A percentile compares a stretch with the other conserved stretches of the same genome.
Conservation (phyloP, 176 grass and related monocot genomes). For the Rhynchospora tenuis region DNA sequence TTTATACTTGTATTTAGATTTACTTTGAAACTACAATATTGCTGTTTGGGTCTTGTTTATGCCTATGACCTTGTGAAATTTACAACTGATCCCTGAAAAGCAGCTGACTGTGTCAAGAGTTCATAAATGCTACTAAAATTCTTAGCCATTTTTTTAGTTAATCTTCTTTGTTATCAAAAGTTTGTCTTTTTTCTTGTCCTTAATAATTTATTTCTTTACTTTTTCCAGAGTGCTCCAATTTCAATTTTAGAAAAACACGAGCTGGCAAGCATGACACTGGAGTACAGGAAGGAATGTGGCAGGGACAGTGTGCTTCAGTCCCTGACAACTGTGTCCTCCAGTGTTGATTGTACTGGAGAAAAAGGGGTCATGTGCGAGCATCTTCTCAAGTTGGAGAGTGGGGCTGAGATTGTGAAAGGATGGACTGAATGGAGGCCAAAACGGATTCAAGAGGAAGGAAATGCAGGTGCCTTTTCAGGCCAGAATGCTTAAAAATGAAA, state of each 20-base stretch:
- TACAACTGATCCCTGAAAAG: not conserved
- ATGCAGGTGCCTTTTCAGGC: constrained; percentile 32
- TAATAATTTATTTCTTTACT: not conserved
- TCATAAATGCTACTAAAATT: not conserved
- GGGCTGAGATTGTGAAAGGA: constrained; percentile 72
- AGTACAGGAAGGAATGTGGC: constrained; percentile 94
- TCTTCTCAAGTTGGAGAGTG: constrained; percentile 78
- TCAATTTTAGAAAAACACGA: constrained; percentile 95
- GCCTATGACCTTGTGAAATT: not conserved
- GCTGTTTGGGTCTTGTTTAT: not conserved
- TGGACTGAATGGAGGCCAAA: constrained; percentile 82
- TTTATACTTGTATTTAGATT: not conserved
- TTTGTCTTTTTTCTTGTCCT: not conserved
- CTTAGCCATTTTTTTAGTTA: not conserved
- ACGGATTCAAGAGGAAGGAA: constrained; percentile 32
- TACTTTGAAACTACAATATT: not conserved
- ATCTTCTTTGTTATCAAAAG: not conserved
- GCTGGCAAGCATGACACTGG: constrained; percentile 84
- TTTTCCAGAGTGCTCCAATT: constrained; percentile 77
- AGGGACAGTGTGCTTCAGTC: constrained; percentile 85
- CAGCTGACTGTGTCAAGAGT: not conserved
- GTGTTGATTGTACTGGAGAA: constrained; percentile 12
- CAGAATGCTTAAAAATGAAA: constrained; percentile 34
- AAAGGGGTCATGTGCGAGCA: constrained; percentile 64
- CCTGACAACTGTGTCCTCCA: constrained; percentile 40